Conservation (phyloP, 2,329 filamentous ascomycete genomes). For the Beauveria bassiana region DNA sequence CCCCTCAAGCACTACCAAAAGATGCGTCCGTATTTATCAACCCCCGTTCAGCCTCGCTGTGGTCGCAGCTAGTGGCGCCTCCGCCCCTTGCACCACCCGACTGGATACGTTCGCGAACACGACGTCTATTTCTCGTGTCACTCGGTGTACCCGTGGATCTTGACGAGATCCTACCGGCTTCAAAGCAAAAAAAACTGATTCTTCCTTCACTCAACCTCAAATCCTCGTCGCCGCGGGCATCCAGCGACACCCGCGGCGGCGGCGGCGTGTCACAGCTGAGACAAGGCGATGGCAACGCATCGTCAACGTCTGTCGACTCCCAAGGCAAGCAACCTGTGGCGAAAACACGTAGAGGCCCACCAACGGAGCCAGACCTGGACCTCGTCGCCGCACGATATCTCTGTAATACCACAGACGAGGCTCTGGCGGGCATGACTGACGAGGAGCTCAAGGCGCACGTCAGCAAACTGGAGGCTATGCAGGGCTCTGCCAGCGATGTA, state of each 20-base stretch:
- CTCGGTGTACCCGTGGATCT: slow-evolving; percentile 93
- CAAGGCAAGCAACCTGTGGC: slow-evolving; percentile 43
- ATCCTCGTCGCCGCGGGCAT: slow-evolving; percentile 46
- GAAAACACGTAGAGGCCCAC: slow-evolving; percentile 46
- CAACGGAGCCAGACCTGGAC: slow-evolving; percentile 68
- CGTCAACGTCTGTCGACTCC: slow-evolving; percentile 51
- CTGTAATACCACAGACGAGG: slow-evolving; percentile 78
- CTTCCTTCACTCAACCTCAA: slow-evolving; percentile 76
- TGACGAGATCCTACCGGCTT: slow-evolving; percentile 93
- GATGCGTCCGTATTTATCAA: slow-evolving; percentile 68
- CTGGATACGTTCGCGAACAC: slow-evolving; percentile 94
- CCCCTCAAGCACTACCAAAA: slow-evolving; percentile 42
- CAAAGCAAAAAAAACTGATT: slow-evolving; percentile 95
- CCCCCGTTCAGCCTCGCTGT: slow-evolving; percentile 79
- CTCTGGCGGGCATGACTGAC: slow-evolving; percentile 70
- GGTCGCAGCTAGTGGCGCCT: slow-evolving; percentile 92
- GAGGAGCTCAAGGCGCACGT: slow-evolving; percentile 69
- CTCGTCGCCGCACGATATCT: slow-evolving; percentile 69
- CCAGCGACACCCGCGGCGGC: slow-evolving; percentile 39
- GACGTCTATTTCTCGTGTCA: slow-evolving; percentile 89
- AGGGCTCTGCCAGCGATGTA: slow-evolving; percentile 64
- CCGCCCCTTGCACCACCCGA: slow-evolving; percentile 92
- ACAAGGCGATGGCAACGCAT: slow-evolving; percentile 43
- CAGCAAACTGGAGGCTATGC: slow-evolving; percentile 57
- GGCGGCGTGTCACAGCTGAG: slow-evolving; percentile 36